Evolutionary conservation across 2,329 filamentous ascomycete species (phyloP).

Genomic region (Diaporthe helianthi): DNA sequence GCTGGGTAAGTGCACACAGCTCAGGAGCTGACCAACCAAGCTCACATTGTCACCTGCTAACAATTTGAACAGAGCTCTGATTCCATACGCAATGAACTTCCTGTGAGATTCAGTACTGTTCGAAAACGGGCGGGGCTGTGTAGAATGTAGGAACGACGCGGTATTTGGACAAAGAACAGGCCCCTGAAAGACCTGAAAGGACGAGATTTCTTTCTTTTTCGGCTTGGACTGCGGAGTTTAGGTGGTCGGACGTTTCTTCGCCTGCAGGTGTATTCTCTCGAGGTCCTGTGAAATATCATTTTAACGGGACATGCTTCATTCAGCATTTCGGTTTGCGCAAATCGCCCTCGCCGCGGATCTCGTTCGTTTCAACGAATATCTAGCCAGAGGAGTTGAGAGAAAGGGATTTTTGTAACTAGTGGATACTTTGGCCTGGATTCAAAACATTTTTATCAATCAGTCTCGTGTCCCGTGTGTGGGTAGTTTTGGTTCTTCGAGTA

Average conservation of each 20-base stretch:
- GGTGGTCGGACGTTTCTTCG: constrained; percentile 23
- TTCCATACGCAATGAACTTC: constrained; percentile 60
- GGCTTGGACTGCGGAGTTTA: constrained; percentile 34
- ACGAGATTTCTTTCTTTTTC: constrained; percentile 27
- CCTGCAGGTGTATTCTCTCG: not conserved
- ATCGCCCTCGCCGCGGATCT: constrained; percentile 13
- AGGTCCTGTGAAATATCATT: not conserved
- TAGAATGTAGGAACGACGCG: not conserved
- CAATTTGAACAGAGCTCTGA: constrained; percentile 48
- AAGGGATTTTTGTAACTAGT: constrained; percentile 30
- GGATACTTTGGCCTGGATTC: constrained; percentile 28
- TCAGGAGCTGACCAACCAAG: not conserved
- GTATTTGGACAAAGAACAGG: constrained; percentile 27
- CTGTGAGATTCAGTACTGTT: constrained; percentile 45
- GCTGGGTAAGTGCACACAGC: constrained; percentile 75
- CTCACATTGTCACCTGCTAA: constrained; percentile 32
- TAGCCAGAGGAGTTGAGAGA: constrained; percentile 21
- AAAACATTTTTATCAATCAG: constrained; percentile 10
- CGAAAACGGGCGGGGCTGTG: not conserved
- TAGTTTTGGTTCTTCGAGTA: not conserved
- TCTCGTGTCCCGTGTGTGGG: not conserved
- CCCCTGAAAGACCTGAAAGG: constrained; percentile 22
- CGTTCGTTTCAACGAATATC: constrained; percentile 27
- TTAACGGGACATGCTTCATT: constrained; percentile 11
- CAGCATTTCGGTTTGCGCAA: constrained; percentile 2